Percentiles rank a stretch among this genome's conserved stretches.
phyloP scores from a whole-genome alignment of 164 flowering plant genomes.

The Warburgia ugandensis region DNA sequence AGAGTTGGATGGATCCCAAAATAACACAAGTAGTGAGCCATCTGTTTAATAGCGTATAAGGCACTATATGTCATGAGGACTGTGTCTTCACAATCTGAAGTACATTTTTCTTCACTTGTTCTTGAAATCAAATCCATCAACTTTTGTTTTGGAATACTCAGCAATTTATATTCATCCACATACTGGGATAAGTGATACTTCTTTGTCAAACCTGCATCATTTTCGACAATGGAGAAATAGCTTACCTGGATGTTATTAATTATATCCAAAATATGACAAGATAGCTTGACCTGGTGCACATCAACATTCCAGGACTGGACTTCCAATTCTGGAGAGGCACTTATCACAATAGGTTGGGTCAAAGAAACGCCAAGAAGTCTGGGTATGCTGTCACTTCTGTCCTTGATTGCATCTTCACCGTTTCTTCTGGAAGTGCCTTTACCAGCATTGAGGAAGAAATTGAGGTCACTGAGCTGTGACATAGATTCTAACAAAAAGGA shows the following conservation, averaged over 20 bases:
- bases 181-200: conserved; percentile 10
- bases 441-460: conserved; percentile 57
- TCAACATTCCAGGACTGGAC: conserved; percentile 21
- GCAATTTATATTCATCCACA: conserved; percentile 21
- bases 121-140: conserved; percentile 30
- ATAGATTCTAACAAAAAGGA: conserved; percentile 32
- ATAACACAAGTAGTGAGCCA: conserved; percentile 45
- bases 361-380: conserved; percentile 16
- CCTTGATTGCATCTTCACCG: conserved; percentile 15
- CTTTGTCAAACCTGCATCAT: conserved; percentile 19
- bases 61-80: conserved; percentile 23
- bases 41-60: conserved; percentile 47
- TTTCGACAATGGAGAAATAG: conserved; percentile 33
- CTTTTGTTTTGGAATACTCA: conserved; percentile 25
- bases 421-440: conserved; percentile 27
- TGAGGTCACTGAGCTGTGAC: conserved; percentile 55
- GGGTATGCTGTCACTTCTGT: conserved; percentile 14
- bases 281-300: conserved; percentile 30
- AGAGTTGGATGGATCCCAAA: conserved; percentile 42
- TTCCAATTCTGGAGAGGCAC: conserved; percentile 14
- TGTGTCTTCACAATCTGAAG: conserved; percentile 17
- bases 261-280: conserved; percentile 29
- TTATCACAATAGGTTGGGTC: conserved; percentile 9
- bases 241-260: conserved; percentile 24
- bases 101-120: neutral